These are phyloP conservation scores for Botrytis hyacinthi DNA, from an alignment of 2,329 filamentous ascomycete genomes.

Conservation along the genomic window DNA sequence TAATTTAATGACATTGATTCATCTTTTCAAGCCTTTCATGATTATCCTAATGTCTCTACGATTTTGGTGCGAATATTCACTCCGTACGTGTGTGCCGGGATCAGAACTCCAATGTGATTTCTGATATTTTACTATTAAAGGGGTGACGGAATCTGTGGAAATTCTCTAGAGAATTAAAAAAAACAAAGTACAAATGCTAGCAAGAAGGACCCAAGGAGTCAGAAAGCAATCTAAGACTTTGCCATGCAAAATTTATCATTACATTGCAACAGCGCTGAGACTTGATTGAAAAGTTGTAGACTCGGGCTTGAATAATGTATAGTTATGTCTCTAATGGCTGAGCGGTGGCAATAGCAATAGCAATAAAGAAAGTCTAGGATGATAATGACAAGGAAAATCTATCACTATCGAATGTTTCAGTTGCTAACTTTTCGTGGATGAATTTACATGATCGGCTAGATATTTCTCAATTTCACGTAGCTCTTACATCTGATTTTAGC, in stretches of 20 bases:
- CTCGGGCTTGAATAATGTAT: not conserved
- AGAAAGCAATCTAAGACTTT: not conserved
- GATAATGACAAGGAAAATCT: not conserved
- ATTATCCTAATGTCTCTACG: not conserved
- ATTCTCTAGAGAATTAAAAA: too few relatives aligned
- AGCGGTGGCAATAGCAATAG: too few relatives aligned
- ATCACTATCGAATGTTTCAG: not conserved
- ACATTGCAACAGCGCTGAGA: not conserved
- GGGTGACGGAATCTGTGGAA: not conserved
- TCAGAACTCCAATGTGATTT: not conserved
- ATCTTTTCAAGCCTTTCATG: too few relatives aligned
- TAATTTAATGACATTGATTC: not conserved
- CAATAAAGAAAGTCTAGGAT: not conserved
- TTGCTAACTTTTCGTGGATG: too few relatives aligned
- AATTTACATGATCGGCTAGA: too few relatives aligned
- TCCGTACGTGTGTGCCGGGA: not conserved
- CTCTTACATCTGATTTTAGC: too few relatives aligned
- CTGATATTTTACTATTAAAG: not conserved
- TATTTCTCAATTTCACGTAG: not conserved
- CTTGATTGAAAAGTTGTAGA: not conserved
- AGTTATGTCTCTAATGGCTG: not conserved
- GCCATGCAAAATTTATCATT: not conserved
- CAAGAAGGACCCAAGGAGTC: too few relatives aligned
- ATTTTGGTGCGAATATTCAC: not conserved
- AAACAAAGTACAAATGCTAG: too few relatives aligned